phyloP scores from a whole-genome alignment of 495 filamentous ascomycete species.

The Aspergillus leporis region DNA sequence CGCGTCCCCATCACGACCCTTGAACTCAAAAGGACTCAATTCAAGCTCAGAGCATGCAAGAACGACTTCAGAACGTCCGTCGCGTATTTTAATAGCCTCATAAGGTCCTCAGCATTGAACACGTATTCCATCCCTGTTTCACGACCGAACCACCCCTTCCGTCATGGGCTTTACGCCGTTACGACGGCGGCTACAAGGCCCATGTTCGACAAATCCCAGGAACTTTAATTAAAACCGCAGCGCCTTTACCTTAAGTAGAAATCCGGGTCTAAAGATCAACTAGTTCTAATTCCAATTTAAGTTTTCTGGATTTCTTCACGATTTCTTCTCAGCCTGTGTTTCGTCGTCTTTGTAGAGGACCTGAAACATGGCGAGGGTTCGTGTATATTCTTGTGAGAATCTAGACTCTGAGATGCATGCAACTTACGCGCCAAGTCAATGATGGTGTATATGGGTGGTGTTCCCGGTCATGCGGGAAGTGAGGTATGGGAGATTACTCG shows the following conservation, averaged over 20 bases:
- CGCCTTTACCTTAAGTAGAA: neutral
- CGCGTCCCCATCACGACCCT: conserved; percentile 12
- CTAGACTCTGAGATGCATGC: neutral
- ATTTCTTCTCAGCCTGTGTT: conserved; percentile 20
- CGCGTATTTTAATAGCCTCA: neutral
- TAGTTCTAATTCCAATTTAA: neutral
- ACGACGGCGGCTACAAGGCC: neutral
- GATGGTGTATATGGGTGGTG: neutral
- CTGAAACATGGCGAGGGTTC: conserved; percentile 6
- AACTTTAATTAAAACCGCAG: neutral
- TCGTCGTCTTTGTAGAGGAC: conserved; percentile 12
- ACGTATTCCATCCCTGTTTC: conserved; percentile 1
- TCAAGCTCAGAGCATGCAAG: neutral
- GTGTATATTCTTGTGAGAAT: no score
- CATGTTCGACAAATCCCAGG: neutral
- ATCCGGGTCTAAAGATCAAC: neutral
- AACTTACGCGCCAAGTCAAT: neutral
- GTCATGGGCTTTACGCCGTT: neutral
- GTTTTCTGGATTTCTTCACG: neutral
- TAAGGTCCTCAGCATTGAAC: neutral
- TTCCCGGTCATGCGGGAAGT: neutral
- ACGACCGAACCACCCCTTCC: neutral
- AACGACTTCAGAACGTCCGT: neutral
- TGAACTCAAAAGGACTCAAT: neutral
- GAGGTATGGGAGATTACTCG: neutral